Percentiles rank a stretch among this genome's conserved stretches.
phyloP scores from a whole-genome alignment of 2,329 filamentous ascomycete species.

The Tolypocladium inflatum region DNA sequence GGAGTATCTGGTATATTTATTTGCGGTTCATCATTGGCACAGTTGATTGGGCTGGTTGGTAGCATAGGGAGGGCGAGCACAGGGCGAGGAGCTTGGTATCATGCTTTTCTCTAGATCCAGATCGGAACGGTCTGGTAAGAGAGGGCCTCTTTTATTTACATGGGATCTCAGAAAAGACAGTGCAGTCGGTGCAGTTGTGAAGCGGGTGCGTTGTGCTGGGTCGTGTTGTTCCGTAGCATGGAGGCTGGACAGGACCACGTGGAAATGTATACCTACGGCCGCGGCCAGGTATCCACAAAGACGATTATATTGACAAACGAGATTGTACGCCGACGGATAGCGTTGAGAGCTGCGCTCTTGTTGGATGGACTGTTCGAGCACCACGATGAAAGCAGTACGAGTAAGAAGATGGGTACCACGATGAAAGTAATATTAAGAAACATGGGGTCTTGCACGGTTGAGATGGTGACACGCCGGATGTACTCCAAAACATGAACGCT shows the following conservation, averaged over 20 bases:
- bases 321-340: no score
- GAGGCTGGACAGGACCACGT: background rate
- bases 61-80: slow-evolving; percentile 2
- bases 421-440: no score
- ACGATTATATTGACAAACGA: no score
- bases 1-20: slow-evolving; percentile 3
- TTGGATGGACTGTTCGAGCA: no score
- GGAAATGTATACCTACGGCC: background rate
- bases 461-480: no score
- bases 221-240: background rate
- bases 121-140: background rate
- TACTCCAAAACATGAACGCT: background rate
- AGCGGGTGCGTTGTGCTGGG: background rate
- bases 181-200: background rate
- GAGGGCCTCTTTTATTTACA: background rate
- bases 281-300: background rate
- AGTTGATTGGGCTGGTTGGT: background rate
- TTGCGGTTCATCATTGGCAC: slow-evolving; percentile 1
- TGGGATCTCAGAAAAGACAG: background rate
- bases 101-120: background rate
- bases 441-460: no score
- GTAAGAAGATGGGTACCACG: no score
- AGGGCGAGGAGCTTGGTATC: background rate
- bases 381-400: no score
- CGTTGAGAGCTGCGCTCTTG: no score